Evolutionary conservation across 495 filamentous ascomycete genomes (phyloP).

Genomic region (Annulohypoxylon maeteangense): DNA sequence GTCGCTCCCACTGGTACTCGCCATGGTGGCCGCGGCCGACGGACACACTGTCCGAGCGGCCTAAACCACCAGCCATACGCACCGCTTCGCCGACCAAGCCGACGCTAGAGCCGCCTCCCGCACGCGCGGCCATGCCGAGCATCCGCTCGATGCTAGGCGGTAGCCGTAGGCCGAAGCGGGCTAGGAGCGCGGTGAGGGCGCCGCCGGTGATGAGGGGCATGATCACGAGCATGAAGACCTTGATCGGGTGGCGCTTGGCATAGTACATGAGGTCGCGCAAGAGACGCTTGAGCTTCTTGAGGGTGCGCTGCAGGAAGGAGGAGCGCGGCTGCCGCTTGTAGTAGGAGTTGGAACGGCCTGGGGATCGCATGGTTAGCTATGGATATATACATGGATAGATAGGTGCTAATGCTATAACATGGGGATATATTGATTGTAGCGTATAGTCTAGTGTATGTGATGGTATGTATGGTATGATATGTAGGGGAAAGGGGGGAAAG

Average conservation of each 20-base stretch:
- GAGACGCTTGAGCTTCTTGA: constrained; percentile 75
- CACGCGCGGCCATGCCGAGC: constrained; percentile 62
- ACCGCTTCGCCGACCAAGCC: constrained; percentile 64
- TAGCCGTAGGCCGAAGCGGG: constrained; percentile 78
- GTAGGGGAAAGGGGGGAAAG: not conserved
- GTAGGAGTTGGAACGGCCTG: constrained; percentile 68
- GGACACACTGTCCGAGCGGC: constrained; percentile 26
- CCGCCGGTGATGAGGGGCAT: constrained; percentile 87
- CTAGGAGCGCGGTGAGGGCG: constrained; percentile 75
- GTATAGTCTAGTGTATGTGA: not conserved
- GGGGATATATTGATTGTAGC: not conserved
- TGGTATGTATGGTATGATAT: not conserved
- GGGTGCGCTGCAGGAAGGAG: constrained; percentile 75
- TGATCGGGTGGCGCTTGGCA: constrained; percentile 79
- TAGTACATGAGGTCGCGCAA: constrained; percentile 80
- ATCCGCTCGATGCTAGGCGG: constrained; percentile 67
- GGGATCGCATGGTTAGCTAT: not conserved
- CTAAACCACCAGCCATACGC: constrained; percentile 52
- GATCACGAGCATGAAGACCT: constrained; percentile 85
- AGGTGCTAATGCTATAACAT: not conserved
- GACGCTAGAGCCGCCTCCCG: constrained; percentile 62
- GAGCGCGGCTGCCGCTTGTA: constrained; percentile 78
- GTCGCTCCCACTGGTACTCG: constrained; percentile 55
- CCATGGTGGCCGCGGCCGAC: constrained; percentile 49
- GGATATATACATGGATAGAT: no score